Conservation (phyloP, 2,329 filamentous ascomycete genomes). For the Aspergillus quadrilineatus region DNA sequence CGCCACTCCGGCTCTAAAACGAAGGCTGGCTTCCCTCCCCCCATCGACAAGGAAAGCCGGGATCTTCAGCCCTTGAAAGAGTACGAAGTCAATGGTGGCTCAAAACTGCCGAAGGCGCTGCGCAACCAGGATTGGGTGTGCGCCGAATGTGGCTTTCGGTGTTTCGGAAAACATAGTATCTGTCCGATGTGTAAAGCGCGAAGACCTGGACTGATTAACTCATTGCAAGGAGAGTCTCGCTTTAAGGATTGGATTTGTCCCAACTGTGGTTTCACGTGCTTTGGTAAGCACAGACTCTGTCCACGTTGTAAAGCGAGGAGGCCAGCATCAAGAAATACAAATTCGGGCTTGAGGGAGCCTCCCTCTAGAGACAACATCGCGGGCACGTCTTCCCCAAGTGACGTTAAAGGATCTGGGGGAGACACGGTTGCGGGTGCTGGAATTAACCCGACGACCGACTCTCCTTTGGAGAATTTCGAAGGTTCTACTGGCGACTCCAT, state of each 20-base stretch:
- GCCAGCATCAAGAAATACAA: conserved; percentile 17
- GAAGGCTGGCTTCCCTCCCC: not conserved
- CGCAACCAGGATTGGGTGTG: not conserved
- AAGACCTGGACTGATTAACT: not conserved
- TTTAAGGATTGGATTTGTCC: conserved; percentile 32
- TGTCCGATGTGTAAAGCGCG: conserved; percentile 3
- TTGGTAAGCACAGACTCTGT: conserved; percentile 25
- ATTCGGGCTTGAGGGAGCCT: not conserved
- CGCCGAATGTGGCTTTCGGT: not conserved
- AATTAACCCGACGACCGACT: not conserved
- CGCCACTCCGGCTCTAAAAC: not conserved
- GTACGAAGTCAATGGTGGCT: conserved; percentile 8
- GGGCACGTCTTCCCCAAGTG: not conserved
- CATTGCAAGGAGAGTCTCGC: not conserved
- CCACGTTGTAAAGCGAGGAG: conserved; percentile 27
- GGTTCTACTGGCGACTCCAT: not conserved
- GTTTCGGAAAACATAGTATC: not conserved
- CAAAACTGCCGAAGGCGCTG: not conserved
- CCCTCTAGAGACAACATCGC: no score
- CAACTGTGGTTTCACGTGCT: conserved; percentile 23
- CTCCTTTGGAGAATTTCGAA: not conserved
- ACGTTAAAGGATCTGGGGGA: not conserved
- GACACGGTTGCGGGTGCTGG: not conserved
- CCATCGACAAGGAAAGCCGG: conserved; percentile 5
- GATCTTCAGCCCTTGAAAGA: conserved; percentile 15